Base-by-base conservation (phyloP, 2,329 filamentous ascomycete genomes). In the Calonectria pseudoturangicola region DNA sequence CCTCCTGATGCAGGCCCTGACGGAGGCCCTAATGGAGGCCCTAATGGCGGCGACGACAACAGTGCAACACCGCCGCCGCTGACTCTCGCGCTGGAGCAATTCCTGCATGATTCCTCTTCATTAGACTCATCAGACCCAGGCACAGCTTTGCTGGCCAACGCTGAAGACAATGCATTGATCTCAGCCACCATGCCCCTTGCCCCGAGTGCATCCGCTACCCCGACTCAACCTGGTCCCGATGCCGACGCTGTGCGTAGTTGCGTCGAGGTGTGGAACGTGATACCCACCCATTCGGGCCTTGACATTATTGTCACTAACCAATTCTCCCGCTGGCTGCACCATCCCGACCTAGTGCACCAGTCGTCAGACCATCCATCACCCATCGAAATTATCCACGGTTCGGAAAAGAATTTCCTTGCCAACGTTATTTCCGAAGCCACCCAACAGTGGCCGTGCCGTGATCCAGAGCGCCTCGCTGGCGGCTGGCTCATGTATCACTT, bases 351-450 rank as follows among this genome's bases (percentile, higher is more conserved):
- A 4, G 54, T 60, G 36, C 54, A 39, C 2, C 54, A 27, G 25
- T 60, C 1, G 3, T 33, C 54, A 7, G 54, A 58, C 54, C 16
- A 21, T 10, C 54, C 33, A 5, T 58, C 54, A 5, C 54, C 54
- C 13, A 12, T 60, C 13, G 54, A 60, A 13, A 27, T 60, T 2
- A 60, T 60, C 3, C 33, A 28, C 21, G 54, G 54, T 12, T 60
- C 54, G 33, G 54, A 60, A 21, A 41, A 28, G 13, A 60, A 60
- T 39, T 60, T 60, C 36, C 54, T 60, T 21, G 54, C 54, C 54
- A 60, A 41, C n/a, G 36, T 41, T 25, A 60, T 60, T 41, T 25
- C 54, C 54, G 33, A 60, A 25, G 54, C 54, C n/a, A 60, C 54
- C 18, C 54, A 43, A 21, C 33, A 60, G 25, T 60, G 54, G 54